A percentile compares a stretch with the other conserved stretches of the same genome.
Evolutionary conservation across 768 basidiomycete species (phyloP).

Genomic region (Auriscalpium vulgare): DNA sequence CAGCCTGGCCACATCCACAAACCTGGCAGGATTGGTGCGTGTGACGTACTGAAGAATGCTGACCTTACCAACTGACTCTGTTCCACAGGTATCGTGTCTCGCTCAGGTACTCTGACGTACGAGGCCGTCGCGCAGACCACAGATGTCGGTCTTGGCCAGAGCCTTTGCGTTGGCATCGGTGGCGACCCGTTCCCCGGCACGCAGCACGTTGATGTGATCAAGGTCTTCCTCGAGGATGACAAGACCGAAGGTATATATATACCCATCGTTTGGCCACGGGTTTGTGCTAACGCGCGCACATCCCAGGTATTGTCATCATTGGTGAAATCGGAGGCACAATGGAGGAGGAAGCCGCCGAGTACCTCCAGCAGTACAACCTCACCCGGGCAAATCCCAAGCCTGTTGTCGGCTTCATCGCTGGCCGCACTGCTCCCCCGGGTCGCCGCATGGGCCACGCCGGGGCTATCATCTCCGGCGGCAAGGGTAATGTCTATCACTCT

Average conservation of each 20-base stretch:
- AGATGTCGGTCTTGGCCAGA: slow-evolving; percentile 90
- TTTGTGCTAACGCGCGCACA: slow-evolving; percentile 4
- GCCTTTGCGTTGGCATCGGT: slow-evolving; percentile 93
- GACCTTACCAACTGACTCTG: neutral
- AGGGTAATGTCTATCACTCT: slow-evolving; percentile 46
- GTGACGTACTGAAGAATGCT: neutral
- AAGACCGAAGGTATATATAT: slow-evolving; percentile 72
- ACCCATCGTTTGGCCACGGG: neutral
- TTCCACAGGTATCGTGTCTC: slow-evolving; percentile 77
- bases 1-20: slow-evolving; percentile 96
- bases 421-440: slow-evolving; percentile 95
- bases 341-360: slow-evolving; percentile 99
- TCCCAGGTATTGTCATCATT: slow-evolving; percentile 86
- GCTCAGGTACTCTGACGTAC: slow-evolving; percentile 94
- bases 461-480: slow-evolving; percentile 96
- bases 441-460: slow-evolving; percentile 98
- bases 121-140: slow-evolving; percentile 99
- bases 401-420: slow-evolving; percentile 96
- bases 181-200: slow-evolving; percentile 97
- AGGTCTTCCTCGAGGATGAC: slow-evolving; percentile 91
- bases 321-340: slow-evolving; percentile 98
- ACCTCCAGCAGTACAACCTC: slow-evolving; percentile 89
- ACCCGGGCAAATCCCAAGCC: slow-evolving; percentile 83
- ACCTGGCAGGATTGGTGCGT: slow-evolving; percentile 88
- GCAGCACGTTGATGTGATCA: slow-evolving; percentile 91